phyloP scores from a whole-genome alignment of 345 rosid genomes.

The Aurinia saxatilis region DNA sequence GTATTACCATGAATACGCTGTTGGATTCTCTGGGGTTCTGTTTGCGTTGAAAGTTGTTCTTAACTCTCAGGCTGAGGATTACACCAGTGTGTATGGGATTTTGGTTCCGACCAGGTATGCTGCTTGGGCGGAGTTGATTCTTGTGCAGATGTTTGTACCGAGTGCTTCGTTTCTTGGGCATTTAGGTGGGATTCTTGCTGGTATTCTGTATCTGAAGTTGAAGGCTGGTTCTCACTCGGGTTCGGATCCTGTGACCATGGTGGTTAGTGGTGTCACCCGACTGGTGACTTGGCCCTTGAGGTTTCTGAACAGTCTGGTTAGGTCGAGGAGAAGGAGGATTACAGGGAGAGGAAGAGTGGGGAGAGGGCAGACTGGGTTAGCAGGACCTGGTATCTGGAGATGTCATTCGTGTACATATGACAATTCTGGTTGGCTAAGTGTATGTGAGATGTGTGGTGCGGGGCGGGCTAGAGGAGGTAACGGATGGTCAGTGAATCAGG shows the following conservation, averaged over 20 bases:
- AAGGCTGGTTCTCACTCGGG: conserved; percentile 50
- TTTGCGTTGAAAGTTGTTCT: conserved; percentile 96
- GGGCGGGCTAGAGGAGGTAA: conserved; percentile 35
- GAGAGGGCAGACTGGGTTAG: conserved; percentile 35
- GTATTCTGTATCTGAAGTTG: conserved; percentile 64
- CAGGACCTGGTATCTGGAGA: conserved; percentile 54
- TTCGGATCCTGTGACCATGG: conserved; percentile 43
- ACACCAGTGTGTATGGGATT: conserved; percentile 58
- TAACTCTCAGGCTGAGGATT: conserved; percentile 57
- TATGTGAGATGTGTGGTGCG: conserved; percentile 88
- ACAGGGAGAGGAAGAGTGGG: conserved; percentile 75
- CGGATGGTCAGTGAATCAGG: conserved; percentile 24
- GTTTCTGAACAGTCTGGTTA: conserved; percentile 33
- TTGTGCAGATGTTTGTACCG: conserved; percentile 86
- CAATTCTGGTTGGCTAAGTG: conserved; percentile 48
- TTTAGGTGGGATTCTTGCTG: conserved; percentile 93
- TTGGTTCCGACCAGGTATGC: conserved; percentile 68
- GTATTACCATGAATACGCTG: conserved; percentile 60
- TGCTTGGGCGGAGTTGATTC: conserved; percentile 91
- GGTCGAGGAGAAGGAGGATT: conserved; percentile 35
- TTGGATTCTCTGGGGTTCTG: conserved; percentile 89
- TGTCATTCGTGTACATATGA: conserved; percentile 87
- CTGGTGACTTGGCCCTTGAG: conserved; percentile 57
- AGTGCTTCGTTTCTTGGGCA: conserved; percentile 90
- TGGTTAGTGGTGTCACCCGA: conserved; percentile 36